Conservation (phyloP, 2,329 filamentous ascomycete species). For the Graphilbum fragrans region DNA sequence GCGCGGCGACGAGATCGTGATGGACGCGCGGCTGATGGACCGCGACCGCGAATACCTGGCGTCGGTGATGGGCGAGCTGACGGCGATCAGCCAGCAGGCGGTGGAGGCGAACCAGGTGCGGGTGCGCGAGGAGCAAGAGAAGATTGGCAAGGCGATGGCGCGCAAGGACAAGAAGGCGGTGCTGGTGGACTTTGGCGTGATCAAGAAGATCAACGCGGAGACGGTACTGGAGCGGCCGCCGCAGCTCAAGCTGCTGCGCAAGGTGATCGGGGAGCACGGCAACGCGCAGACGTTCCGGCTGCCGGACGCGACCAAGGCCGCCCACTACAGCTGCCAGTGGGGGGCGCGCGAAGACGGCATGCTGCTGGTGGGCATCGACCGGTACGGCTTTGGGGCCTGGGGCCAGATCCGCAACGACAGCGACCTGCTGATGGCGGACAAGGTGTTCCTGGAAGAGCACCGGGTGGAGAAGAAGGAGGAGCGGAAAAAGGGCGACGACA, state of each 20-base stretch:
- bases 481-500: constrained; percentile 64
- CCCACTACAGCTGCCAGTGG: constrained; percentile 87
- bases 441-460: constrained; percentile 94
- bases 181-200: constrained; percentile 83
- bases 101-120: constrained; percentile 57
- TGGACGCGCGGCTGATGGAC: constrained; percentile 72
- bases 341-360: constrained; percentile 90
- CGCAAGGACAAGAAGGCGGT: constrained; percentile 98
- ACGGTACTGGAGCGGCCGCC: constrained; percentile 85
- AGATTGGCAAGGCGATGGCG: constrained; percentile 67
- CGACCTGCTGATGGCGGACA: constrained; percentile 75
- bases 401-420: constrained; percentile 83
- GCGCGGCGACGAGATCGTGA: constrained; percentile 73
- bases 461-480: constrained; percentile 97
- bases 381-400: constrained; percentile 94
- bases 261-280: constrained; percentile 51
- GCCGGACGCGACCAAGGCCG: constrained; percentile 81
- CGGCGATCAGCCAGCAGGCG: constrained; percentile 42
- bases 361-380: constrained; percentile 86
- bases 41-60: constrained; percentile 74
- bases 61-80: constrained; percentile 63
- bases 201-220: constrained; percentile 92
- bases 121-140: constrained; percentile 71
- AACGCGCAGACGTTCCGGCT: constrained; percentile 77
- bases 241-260: constrained; percentile 74